Percentiles rank a stretch among this genome's conserved stretches.
These are phyloP conservation scores for Talaromyces piceae DNA, from an alignment of 2,329 filamentous ascomycete genomes.

Conservation along the genomic window DNA sequence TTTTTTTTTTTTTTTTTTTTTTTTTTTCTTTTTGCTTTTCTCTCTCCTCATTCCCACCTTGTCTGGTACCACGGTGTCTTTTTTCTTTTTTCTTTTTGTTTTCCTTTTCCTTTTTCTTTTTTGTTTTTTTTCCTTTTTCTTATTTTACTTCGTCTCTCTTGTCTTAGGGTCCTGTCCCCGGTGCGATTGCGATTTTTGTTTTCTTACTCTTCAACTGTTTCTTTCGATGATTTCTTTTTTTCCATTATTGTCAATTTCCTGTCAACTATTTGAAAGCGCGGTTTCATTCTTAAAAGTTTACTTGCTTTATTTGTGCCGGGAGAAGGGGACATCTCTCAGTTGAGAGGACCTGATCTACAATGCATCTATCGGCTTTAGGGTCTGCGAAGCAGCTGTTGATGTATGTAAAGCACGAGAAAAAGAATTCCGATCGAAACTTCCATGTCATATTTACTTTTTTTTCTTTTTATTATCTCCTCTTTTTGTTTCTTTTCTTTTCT, in stretches of 20 bases:
- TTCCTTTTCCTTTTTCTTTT: conserved; percentile 1
- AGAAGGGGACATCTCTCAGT: neutral
- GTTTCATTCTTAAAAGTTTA: neutral
- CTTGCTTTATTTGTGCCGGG: neutral
- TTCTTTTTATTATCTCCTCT: neutral
- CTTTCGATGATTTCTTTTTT: neutral
- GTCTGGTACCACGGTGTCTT: conserved; percentile 9
- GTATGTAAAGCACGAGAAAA: conserved; percentile 5
- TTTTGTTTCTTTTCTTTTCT: no score
- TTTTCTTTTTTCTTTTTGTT: conserved; percentile 3
- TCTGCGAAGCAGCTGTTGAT: neutral
- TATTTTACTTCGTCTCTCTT: conserved; percentile 1
- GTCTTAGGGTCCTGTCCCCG: conserved; percentile 3
- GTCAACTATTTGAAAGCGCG: conserved; percentile 1
- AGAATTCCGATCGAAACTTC: conserved; percentile 1
- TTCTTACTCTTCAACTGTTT: conserved; percentile 1
- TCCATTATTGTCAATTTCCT: conserved; percentile 6
- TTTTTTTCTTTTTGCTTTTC: conserved; percentile 3
- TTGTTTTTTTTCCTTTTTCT: conserved; percentile 2
- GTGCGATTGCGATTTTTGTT: neutral
- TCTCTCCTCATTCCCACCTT: conserved; percentile 7
- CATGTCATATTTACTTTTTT: neutral
- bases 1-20: conserved; percentile 5
- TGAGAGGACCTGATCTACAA: neutral
- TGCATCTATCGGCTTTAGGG: conserved; percentile 5